Evolutionary conservation across 2,329 filamentous ascomycete species (phyloP).

Genomic region (Neofusicoccum sp.): DNA sequence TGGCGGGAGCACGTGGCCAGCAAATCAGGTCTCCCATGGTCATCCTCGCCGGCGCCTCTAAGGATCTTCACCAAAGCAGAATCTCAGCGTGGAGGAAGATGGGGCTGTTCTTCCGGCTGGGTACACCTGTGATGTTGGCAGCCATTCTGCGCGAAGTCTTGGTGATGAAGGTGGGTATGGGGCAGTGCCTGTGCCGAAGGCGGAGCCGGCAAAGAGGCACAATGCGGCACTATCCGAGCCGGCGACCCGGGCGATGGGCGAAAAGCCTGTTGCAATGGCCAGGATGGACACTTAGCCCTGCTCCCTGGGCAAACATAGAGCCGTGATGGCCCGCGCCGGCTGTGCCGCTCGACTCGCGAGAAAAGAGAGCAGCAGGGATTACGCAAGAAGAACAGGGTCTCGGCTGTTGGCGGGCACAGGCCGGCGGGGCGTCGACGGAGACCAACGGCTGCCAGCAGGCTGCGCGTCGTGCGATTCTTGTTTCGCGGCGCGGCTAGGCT

Average conservation of each 20-base stretch:
- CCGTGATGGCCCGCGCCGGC: too few relatives aligned
- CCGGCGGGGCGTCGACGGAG: neutral
- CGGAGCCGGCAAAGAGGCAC: neutral
- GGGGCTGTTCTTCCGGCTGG: constrained; percentile 34
- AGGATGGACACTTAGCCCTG: constrained; percentile 25
- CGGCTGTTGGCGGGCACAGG: neutral
- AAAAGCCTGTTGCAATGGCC: constrained; percentile 39
- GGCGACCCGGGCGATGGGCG: constrained; percentile 41
- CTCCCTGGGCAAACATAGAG: constrained; percentile 9
- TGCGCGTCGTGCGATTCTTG: neutral
- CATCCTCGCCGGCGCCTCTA: too few relatives aligned
- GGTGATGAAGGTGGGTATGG: constrained; percentile 29
- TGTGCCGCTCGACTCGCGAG: too few relatives aligned
- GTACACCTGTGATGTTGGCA: constrained; percentile 35
- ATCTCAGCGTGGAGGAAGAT: constrained; percentile 30
- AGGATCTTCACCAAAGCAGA: constrained; percentile 29
- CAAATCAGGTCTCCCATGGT: too few relatives aligned
- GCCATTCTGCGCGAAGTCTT: constrained; percentile 29
- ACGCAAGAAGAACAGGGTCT: neutral
- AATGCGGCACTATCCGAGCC: constrained; percentile 19
- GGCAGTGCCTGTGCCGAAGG: neutral
- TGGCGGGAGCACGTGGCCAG: too few relatives aligned
- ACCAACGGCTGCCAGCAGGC: neutral
- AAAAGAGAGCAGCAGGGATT: too few relatives aligned
- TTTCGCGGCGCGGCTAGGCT: neutral